phyloP scores from a whole-genome alignment of 2,329 filamentous ascomycete species.

The Penicillium sp. region DNA sequence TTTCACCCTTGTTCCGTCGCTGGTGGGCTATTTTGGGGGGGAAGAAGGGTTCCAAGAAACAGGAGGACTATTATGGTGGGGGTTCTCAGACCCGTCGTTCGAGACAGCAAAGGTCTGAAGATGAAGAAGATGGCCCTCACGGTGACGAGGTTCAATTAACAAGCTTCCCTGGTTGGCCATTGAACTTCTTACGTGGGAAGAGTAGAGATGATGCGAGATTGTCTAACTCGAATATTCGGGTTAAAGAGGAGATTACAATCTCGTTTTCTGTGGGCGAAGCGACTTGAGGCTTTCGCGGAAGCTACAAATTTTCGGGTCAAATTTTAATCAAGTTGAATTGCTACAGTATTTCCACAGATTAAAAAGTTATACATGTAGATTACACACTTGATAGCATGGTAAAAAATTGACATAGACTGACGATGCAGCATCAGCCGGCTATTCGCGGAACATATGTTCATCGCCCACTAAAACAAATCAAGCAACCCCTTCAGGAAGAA shows the following conservation, averaged over 20 bases:
- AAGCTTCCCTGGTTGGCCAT: conserved; percentile 8
- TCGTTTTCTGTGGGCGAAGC: not conserved
- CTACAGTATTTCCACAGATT: not conserved
- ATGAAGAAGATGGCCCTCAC: not conserved
- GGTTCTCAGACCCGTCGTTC: not conserved
- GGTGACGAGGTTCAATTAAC: conserved; percentile 7
- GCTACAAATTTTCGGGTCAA: too few species aligned
- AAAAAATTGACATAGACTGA: too few species aligned
- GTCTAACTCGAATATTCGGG: not conserved
- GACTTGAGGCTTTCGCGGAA: not conserved
- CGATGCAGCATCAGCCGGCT: not conserved
- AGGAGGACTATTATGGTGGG: not conserved
- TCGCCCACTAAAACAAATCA: not conserved
- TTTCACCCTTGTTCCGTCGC: conserved; percentile 7
- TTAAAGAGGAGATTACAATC: conserved; percentile 4
- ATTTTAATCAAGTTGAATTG: not conserved
- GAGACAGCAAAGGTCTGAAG: not conserved
- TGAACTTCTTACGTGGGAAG: not conserved
- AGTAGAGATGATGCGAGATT: not conserved
- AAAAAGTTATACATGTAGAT: too few species aligned
- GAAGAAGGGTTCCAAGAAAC: not conserved
- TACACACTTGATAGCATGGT: not conserved
- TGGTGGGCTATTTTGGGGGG: conserved; percentile 6
- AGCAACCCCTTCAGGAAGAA: not conserved
- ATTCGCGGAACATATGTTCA: not conserved